Evolutionary conservation across 1,284 basidiomycete species (phyloP).

Genomic region (Hemileia vastatrix): DNA sequence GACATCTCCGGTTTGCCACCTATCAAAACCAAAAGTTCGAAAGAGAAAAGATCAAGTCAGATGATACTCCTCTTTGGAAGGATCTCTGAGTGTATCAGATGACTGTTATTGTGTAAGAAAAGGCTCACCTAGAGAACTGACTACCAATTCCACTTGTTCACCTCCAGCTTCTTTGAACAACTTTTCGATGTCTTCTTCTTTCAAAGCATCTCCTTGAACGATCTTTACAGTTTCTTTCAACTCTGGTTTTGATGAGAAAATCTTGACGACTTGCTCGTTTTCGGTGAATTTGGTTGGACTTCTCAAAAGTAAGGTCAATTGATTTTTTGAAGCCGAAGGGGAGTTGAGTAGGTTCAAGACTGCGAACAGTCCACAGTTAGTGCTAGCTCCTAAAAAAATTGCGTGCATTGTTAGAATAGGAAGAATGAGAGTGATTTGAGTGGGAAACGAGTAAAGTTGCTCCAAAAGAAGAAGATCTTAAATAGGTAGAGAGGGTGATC

Average conservation of each 20-base stretch:
- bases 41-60: not conserved
- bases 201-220: not conserved
- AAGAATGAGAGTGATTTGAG: too few species aligned
- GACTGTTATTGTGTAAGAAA: too few species aligned
- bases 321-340: not conserved
- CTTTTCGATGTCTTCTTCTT: not conserved
- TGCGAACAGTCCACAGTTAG: too few species aligned
- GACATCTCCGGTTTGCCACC: too few species aligned
- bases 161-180: not conserved
- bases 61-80: too few species aligned
- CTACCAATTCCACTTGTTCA: not conserved
- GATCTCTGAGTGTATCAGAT: too few species aligned
- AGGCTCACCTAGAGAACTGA: not conserved
- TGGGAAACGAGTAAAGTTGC: too few species aligned
- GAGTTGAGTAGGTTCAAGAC: not conserved
- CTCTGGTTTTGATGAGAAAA: not conserved
- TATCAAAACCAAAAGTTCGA: too few species aligned
- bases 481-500: too few species aligned
- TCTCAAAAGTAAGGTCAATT: not conserved
- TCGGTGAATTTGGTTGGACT: not conserved
- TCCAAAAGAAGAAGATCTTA: too few species aligned
- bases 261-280: not conserved
- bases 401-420: too few species aligned
- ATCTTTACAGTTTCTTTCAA: not conserved
- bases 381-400: too few species aligned